Base-by-base conservation (phyloP, 2,329 filamentous ascomycete genomes). In the Coleophoma eucalyptorum region DNA sequence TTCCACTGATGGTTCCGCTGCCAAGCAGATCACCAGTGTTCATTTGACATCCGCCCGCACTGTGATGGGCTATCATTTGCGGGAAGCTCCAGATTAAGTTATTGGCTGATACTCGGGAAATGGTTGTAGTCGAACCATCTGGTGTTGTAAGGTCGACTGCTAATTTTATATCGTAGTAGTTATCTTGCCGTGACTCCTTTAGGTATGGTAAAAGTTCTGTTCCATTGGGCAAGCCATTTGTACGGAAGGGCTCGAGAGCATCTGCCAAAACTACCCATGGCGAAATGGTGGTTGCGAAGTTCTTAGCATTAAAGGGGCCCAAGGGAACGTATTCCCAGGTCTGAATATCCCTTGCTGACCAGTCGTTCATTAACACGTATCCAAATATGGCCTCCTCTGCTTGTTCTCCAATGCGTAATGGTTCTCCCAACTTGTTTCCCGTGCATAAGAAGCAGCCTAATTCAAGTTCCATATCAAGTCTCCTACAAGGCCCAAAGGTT, bases 251-350 rank as follows among this genome's bases (percentile, higher is more conserved):
- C 65, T 88, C 87, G 32, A 94, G 72, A 1, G 89, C 89, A 63
- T 92, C 88, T 32, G 84, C 78, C 12, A 90, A 72, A 4, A 94
- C 86, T 2, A 94, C 81, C 89, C 89, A 94, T 0, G 88, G 80
- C 53, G 83, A 88, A 58, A 94, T 86, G 0, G 80, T 87, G 0
- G 87, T 89, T 3, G 79, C 86, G 62, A 94, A 93, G 67, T 92
- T 93, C 78, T 95, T 94, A 20, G 83, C 77, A 55, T 89, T 91
- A 71, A 94, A 93, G 0, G 89, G 89, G 0, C 90, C 90, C 7
- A 93, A 71, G 0, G 90, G 90, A 8, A 92, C 78, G 58, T 92
- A 92, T 68, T 95, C 90, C 88, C 88, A 94, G 0, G 80, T 79
- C 65, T 95, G 90, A 46, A 94, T 85, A 60, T 94, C 89, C 55